Evolutionary conservation across 768 basidiomycete genomes (phyloP), one percentile per base, ranked within the genome.

Genomic region (Xanthoconium purpureum): DNA sequence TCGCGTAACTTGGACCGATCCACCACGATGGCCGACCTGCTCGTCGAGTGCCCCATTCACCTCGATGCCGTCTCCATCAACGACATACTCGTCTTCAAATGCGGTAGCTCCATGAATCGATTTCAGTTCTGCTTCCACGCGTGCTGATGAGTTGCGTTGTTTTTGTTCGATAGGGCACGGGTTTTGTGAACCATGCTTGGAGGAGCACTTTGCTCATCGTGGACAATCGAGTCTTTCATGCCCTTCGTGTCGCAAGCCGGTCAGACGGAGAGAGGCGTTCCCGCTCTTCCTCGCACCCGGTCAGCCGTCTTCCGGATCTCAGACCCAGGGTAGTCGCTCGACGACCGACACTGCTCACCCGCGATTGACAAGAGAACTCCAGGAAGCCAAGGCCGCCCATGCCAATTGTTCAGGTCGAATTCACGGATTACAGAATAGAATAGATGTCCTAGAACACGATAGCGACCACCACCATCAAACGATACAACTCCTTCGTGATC

Each of bases 1-100:
- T 35, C 33, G 33, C 33, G 33, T 35, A 12, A 35, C 33, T 12
- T 24, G 24, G 24, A 35, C 33, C 33, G 12, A 35, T 35, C 32
- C 32, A n/a, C 9, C 33, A 12, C 9, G 6, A 66, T 66, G 61
- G 59, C 55, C 24, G 60, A 67, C 43, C 30, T 71, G 7, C 40
- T 67, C 13, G 59, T 71, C 46, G 71, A 72, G 33, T 71, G 70
- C 29, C 69, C 71, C 10, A 71, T 71, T n/a, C 70, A 71, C 35
- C 65, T 71, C 5, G 70, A 67, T 8, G 59, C 62, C 0, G 69
- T 71, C 6, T 50, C 62, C 37, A 61, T 71, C 49, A 65, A 60
- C 12, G 61, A 72, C 4, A 57, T 71, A 43, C 62, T 65, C 49
- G 61, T 64, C 9, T 69, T 72, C 59, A 71, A 52, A 61, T 71